Conservation (phyloP, 306 rosid genomes). For the Argentina anserina region DNA sequence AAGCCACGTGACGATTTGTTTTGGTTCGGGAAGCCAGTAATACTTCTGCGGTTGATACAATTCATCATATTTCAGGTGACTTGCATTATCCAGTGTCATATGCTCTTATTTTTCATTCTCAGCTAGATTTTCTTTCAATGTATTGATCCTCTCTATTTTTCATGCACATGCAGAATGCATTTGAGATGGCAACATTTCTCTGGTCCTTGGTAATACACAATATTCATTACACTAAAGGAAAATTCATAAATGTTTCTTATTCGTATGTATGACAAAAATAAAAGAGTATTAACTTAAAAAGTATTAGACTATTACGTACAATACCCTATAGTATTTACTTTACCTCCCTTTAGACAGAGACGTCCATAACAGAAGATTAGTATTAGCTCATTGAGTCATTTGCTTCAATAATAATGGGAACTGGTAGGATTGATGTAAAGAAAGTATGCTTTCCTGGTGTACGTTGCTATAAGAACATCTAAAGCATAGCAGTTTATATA, state of each 20-base stretch:
- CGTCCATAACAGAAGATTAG: too few species aligned
- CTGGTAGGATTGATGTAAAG: not conserved
- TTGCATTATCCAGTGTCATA: not conserved
- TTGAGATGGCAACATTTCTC: slow-evolving; percentile 92
- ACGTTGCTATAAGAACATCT: not conserved
- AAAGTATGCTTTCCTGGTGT: not conserved
- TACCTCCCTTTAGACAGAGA: not conserved
- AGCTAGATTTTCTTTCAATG: not conserved
- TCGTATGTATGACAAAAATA: not conserved
- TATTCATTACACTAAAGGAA: not conserved
- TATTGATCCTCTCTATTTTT: slow-evolving; percentile 17
- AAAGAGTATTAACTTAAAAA: too few species aligned
- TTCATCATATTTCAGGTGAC: slow-evolving; percentile 93
- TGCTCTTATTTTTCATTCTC: not conserved
- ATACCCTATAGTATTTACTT: not conserved
- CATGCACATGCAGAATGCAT: slow-evolving; percentile 73
- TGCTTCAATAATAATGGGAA: not conserved
- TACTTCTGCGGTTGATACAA: slow-evolving; percentile 71
- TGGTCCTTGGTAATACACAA: slow-evolving; percentile 80
- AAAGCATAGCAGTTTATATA: not conserved
- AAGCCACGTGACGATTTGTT: slow-evolving; percentile 85
- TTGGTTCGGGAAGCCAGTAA: slow-evolving; percentile 87
- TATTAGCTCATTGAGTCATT: too few species aligned
- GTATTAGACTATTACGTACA: not conserved
- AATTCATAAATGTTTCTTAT: not conserved